These are phyloP conservation scores for Xylaria sp. DNA, from an alignment of 2,329 filamentous ascomycete genomes.

Conservation along the genomic window DNA sequence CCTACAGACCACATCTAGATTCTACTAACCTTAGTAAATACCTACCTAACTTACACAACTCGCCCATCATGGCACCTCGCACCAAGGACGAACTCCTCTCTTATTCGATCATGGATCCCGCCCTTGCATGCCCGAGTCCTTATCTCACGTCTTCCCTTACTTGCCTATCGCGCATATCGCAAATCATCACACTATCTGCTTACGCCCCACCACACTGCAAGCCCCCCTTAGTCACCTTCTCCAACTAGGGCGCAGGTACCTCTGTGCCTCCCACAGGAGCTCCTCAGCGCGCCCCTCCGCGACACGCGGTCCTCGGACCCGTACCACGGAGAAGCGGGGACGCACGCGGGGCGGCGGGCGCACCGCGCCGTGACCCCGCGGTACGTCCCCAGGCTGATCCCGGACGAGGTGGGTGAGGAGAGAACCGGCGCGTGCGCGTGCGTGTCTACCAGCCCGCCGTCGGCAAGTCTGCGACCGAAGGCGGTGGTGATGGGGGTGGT, in stretches of 20 bases:
- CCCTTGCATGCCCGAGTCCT: constrained; percentile 25
- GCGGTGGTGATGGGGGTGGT: too few relatives aligned
- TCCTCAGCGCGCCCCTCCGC: constrained; percentile 24
- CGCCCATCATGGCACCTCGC: constrained; percentile 30
- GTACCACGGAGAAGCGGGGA: constrained; percentile 27
- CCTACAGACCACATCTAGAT: too few relatives aligned
- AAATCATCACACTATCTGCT: not conserved
- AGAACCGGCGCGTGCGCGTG: constrained; percentile 39
- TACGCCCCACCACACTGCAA: not conserved
- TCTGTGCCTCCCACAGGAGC: too few relatives aligned
- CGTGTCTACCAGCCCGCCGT: constrained; percentile 30
- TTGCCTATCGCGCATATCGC: not conserved
- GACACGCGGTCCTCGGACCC: constrained; percentile 27
- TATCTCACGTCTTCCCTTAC: not conserved
- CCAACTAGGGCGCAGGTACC: too few relatives aligned
- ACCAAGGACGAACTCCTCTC: constrained; percentile 27
- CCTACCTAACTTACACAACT: too few relatives aligned
- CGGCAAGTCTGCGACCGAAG: too few relatives aligned
- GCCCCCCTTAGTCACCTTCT: too few relatives aligned
- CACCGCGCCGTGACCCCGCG: constrained; percentile 32
- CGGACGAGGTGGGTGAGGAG: constrained; percentile 31
- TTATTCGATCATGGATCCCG: constrained; percentile 28
- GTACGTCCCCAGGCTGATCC: constrained; percentile 31
- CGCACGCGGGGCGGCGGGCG: constrained; percentile 22
- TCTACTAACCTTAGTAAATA: too few relatives aligned